Conservation (phyloP, 129 eudicot species). For the Escallonia rubra region DNA sequence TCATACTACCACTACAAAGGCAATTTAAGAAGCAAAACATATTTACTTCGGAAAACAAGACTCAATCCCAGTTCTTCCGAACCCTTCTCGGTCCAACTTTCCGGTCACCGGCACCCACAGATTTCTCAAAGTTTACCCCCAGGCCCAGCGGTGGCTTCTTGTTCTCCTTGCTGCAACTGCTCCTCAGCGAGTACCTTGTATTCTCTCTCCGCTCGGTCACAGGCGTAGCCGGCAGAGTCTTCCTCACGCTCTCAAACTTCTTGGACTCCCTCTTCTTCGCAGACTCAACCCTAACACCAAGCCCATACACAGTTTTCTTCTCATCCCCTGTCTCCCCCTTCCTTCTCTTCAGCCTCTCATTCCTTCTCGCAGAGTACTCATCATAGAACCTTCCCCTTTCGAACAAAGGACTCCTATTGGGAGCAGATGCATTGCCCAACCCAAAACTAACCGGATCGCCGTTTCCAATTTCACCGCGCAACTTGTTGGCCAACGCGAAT, state of each 20-base stretch:
- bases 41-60: background rate
- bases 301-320: conserved; percentile 44
- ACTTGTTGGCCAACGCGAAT: conserved; percentile 54
- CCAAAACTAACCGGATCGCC: conserved; percentile 4
- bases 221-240: conserved; percentile 37
- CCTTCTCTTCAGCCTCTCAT: conserved; percentile 72
- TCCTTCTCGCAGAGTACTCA: conserved; percentile 65
- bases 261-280: conserved; percentile 48
- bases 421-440: background rate
- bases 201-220: conserved; percentile 43
- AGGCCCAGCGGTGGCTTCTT: conserved; percentile 71
- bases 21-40: background rate
- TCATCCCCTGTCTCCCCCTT: conserved; percentile 42
- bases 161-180: conserved; percentile 49
- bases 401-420: conserved; percentile 37
- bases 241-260: conserved; percentile 48
- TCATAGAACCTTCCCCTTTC: conserved; percentile 85
- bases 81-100: conserved; percentile 38
- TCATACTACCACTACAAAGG: background rate
- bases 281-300: conserved; percentile 71
- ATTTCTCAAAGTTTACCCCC: conserved; percentile 18
- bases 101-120: conserved; percentile 29
- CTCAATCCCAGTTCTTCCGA: conserved; percentile 26
- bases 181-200: conserved; percentile 67
- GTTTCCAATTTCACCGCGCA: conserved; percentile 34